Evolutionary conservation across 805 yeast genomes (phyloP).

Genomic region (Torulaspora franciscae): DNA sequence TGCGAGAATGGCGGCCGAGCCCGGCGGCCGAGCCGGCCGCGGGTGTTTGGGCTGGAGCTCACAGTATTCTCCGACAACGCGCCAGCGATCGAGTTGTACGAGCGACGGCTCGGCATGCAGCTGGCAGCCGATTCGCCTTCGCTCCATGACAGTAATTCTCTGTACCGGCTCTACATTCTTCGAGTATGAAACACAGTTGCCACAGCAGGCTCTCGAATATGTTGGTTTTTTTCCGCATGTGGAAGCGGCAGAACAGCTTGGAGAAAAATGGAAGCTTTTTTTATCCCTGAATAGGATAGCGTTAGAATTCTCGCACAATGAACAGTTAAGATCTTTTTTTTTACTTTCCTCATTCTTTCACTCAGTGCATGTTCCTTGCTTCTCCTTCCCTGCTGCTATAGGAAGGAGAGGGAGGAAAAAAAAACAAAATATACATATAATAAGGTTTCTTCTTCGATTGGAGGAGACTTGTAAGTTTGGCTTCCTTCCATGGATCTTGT

Average conservation of each 20-base stretch:
- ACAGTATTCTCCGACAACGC: conserved; percentile 31
- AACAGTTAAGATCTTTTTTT: too few relatives aligned
- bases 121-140: conserved; percentile 25
- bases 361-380: neutral
- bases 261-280: too few relatives aligned
- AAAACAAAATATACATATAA: neutral
- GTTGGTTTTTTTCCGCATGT: too few relatives aligned
- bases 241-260: too few relatives aligned
- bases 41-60: conserved; percentile 22
- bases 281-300: too few relatives aligned
- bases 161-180: conserved; percentile 4
- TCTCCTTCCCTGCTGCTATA: neutral
- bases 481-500: too few relatives aligned
- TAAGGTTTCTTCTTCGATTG: too few relatives aligned
- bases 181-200: neutral
- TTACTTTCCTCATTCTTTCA: neutral
- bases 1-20: neutral
- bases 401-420: neutral
- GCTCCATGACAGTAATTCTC: conserved; percentile 5
- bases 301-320: too few relatives aligned
- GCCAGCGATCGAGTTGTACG: conserved; percentile 24
- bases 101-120: conserved; percentile 16
- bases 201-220: too few relatives aligned
- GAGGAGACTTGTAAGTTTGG: too few relatives aligned
- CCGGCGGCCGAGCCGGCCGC: neutral